A percentile compares a stretch with the other conserved stretches of the same genome.
phyloP scores from a whole-genome alignment of 2,329 filamentous ascomycete species.

The Zymoseptoria passerinii region DNA sequence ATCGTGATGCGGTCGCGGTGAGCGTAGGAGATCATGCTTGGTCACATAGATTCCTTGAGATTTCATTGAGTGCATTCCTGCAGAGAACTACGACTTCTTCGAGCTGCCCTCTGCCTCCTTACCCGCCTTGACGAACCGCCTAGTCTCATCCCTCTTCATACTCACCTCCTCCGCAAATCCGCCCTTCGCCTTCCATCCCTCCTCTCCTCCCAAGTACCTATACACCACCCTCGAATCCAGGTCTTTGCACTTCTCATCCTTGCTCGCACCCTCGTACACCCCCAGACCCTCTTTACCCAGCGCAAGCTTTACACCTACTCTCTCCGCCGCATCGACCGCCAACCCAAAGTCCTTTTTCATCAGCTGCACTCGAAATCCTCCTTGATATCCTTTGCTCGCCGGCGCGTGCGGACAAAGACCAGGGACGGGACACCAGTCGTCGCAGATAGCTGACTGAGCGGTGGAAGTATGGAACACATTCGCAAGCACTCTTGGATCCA shows the following conservation, averaged over 20 bases:
- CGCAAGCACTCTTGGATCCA: conserved; percentile 47
- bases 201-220: conserved; percentile 46
- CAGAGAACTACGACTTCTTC: background rate
- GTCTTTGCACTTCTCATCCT: conserved; percentile 45
- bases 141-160: conserved; percentile 26
- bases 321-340: conserved; percentile 47
- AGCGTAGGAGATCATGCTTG: background rate
- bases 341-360: conserved; percentile 53
- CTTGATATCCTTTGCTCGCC: conserved; percentile 41
- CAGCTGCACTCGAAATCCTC: conserved; percentile 51
- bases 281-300: conserved; percentile 44
- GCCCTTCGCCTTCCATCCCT: conserved; percentile 38
- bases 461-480: conserved; percentile 46
- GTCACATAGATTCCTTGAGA: background rate
- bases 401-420: conserved; percentile 43
- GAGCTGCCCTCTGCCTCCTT: conserved; percentile 12
- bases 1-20: no score
- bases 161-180: conserved; percentile 20
- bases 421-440: conserved; percentile 46
- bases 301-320: conserved; percentile 43
- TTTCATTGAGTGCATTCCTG: background rate
- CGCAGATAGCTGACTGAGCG: conserved; percentile 45
- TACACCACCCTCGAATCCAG: conserved; percentile 52
- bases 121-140: conserved; percentile 16
- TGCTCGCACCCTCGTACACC: conserved; percentile 45